phyloP scores from a whole-genome alignment of 108 stramenopile species.

The Licmophora abbreviata region DNA sequence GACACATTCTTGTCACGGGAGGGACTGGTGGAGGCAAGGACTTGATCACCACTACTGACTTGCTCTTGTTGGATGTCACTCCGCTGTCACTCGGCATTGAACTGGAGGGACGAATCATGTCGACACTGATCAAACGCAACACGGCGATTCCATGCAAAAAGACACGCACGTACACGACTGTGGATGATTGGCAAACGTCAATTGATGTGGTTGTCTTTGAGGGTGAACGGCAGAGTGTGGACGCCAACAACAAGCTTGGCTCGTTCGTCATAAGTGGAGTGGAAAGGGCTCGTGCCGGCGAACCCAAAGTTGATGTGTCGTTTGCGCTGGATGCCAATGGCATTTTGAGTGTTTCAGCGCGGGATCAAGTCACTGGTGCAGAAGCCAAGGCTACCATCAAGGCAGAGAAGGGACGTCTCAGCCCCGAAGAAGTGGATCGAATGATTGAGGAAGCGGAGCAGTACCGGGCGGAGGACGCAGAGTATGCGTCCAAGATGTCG shows the following conservation, averaged over 20 bases:
- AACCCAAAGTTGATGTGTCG: conserved; percentile 75
- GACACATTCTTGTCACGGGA: conserved; percentile 58
- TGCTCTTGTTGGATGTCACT: conserved; percentile 83
- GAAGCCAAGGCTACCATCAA: conserved; percentile 83
- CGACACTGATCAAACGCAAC: conserved; percentile 63
- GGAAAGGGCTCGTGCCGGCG: conserved; percentile 68
- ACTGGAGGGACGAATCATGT: conserved; percentile 59
- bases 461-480: conserved; percentile 83
- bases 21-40: conserved; percentile 49
- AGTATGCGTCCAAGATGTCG: conserved; percentile 50
- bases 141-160: conserved; percentile 66
- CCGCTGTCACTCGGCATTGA: conserved; percentile 85
- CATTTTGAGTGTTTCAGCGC: conserved; percentile 81
- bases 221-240: conserved; percentile 71
- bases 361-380: conserved; percentile 84
- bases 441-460: conserved; percentile 91
- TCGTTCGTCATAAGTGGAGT: conserved; percentile 74
- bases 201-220: conserved; percentile 81
- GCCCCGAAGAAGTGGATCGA: conserved; percentile 79
- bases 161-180: conserved; percentile 64
- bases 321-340: conserved; percentile 86
- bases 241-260: conserved; percentile 83
- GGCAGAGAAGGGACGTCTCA: conserved; percentile 80
- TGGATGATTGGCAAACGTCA: conserved; percentile 61
- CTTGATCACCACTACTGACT: conserved; percentile 48